Evolutionary conservation across 2,329 filamentous ascomycete genomes (phyloP).

Genomic region (Nannizziopsis arthrosporioides): DNA sequence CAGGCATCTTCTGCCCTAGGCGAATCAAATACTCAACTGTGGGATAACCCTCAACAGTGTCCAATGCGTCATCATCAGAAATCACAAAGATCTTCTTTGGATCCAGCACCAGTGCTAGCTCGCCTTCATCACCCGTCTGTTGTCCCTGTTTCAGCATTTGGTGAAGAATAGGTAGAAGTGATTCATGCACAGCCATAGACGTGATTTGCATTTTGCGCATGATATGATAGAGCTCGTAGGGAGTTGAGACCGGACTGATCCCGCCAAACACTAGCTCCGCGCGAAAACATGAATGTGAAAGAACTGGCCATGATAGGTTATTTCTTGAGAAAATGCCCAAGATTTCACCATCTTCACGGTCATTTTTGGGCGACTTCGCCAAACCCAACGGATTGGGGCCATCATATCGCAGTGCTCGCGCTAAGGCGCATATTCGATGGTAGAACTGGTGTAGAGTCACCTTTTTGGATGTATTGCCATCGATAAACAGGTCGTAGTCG

Average conservation of each 20-base stretch:
- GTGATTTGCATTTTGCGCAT: slow-evolving; percentile 15
- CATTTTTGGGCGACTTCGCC: slow-evolving; percentile 7
- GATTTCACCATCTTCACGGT: slow-evolving; percentile 12
- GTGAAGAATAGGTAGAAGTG: slow-evolving; percentile 10
- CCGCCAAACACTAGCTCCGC: slow-evolving; percentile 12
- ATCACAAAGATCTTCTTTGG: slow-evolving; percentile 11
- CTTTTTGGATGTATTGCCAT: slow-evolving; percentile 3
- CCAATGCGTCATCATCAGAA: slow-evolving; percentile 11
- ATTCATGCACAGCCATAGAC: slow-evolving; percentile 12
- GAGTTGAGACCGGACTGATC: slow-evolving; percentile 12
- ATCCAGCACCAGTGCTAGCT: slow-evolving; percentile 8
- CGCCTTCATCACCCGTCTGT: slow-evolving; percentile 2
- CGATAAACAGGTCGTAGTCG: slow-evolving; percentile 13
- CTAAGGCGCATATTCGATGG: slow-evolving; percentile 8
- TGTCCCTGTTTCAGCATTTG: slow-evolving; percentile 4
- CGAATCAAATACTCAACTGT: slow-evolving; percentile 10
- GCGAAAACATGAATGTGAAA: slow-evolving; percentile 12
- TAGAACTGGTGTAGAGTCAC: slow-evolving; percentile 12
- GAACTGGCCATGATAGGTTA: slow-evolving; percentile 11
- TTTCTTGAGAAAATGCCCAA: slow-evolving; percentile 12
- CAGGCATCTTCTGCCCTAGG: slow-evolving; percentile 7
- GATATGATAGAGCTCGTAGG: slow-evolving; percentile 13
- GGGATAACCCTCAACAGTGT: slow-evolving; percentile 10
- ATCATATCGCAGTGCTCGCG: slow-evolving; percentile 11
- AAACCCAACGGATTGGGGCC: slow-evolving; percentile 11